Conservation (phyloP, 2,329 filamentous ascomycete genomes). For the Claviceps digitariae region DNA sequence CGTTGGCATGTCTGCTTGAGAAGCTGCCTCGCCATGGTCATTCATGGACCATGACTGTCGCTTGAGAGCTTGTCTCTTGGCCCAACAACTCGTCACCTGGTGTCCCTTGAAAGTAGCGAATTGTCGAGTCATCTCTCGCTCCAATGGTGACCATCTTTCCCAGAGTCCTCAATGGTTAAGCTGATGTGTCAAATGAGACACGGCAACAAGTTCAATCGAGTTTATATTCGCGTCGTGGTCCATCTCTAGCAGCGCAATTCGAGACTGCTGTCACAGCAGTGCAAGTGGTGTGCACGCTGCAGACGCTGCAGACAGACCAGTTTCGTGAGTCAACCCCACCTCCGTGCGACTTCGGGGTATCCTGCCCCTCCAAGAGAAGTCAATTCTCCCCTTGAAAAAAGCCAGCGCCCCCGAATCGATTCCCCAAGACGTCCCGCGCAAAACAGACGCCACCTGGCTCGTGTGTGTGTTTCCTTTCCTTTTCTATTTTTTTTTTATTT, state of each 20-base stretch:
- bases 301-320: no score
- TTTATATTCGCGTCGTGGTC: no score
- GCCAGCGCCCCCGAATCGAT: neutral
- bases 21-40: no score
- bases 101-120: neutral
- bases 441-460: neutral
- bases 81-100: no score
- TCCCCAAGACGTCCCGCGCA: neutral
- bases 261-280: no score
- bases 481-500: neutral
- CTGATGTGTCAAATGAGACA: neutral
- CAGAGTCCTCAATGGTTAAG: neutral
- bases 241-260: neutral
- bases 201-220: neutral
- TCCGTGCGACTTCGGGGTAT: slow-evolving; percentile 11
- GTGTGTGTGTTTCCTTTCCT: neutral
- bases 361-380: slow-evolving; percentile 15
- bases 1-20: neutral
- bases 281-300: no score
- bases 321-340: slow-evolving; percentile 23
- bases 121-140: neutral
- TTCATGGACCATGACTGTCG: no score
- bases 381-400: neutral
- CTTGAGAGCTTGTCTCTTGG: neutral
- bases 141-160: neutral